Conservation (phyloP, 306 rosid species). For the Cucumis cinereus region DNA sequence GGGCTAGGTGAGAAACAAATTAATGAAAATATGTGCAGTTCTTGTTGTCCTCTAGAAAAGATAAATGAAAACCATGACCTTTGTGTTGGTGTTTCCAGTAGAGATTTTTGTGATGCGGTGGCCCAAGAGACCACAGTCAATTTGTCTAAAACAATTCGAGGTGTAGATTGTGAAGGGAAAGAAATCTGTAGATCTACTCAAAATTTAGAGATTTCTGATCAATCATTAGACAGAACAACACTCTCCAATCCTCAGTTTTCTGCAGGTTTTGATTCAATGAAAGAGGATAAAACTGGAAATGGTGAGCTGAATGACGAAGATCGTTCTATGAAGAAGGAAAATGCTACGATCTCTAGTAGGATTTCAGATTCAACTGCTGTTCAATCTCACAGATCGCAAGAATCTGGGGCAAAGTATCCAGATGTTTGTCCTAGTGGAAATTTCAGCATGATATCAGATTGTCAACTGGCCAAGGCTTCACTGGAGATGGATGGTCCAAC, state of each 20-base stretch:
- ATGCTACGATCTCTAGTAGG: neutral
- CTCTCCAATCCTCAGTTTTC: neutral
- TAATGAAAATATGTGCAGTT: conserved; percentile 16
- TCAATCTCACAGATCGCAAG: neutral
- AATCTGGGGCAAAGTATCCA: neutral
- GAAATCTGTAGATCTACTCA: conserved; percentile 16
- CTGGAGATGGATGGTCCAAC: conserved; percentile 9
- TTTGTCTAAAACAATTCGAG: neutral
- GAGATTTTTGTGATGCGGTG: conserved; percentile 14
- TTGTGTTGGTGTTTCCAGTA: conserved; percentile 16
- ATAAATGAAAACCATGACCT: conserved; percentile 20
- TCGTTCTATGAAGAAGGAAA: neutral
- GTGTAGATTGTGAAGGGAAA: conserved; percentile 27
- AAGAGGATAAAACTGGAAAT: neutral
- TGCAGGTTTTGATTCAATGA: neutral
- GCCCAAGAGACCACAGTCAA: conserved; percentile 12
- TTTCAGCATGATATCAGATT: neutral
- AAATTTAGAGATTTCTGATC: conserved; percentile 20
- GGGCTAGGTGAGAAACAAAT: conserved; percentile 6
- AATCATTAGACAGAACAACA: conserved; percentile 9
- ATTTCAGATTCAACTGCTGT: neutral
- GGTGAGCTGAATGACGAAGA: neutral
- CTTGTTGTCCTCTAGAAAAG: conserved; percentile 12
- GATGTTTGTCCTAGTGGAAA: neutral
- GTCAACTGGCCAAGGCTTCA: neutral